Evolutionary conservation across 2,329 filamentous ascomycete species (phyloP).

Genomic region (Penicillium sp.): DNA sequence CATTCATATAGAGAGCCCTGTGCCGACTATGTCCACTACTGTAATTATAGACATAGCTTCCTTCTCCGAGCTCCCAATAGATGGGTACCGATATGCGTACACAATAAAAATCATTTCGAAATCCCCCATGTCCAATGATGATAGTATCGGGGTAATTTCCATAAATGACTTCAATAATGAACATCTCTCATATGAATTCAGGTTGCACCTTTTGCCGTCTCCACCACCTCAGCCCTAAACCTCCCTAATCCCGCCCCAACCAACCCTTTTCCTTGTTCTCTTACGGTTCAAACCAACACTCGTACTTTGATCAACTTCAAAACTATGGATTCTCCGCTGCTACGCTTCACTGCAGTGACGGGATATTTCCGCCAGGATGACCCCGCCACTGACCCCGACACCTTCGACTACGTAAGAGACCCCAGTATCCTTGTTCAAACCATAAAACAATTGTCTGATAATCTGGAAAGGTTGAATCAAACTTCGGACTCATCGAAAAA

Average conservation of each 20-base stretch:
- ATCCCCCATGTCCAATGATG: not conserved
- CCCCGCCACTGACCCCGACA: conserved; percentile 46
- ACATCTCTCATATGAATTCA: not conserved
- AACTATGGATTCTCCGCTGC: conserved; percentile 14
- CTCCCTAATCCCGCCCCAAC: not conserved
- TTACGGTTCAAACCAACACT: not conserved
- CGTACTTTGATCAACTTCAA: not conserved
- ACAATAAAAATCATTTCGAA: not conserved
- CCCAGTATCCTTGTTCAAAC: not conserved
- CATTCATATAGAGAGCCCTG: not conserved
- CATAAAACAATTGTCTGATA: conserved; percentile 1
- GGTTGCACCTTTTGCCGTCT: not conserved
- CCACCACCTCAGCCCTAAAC: conserved; percentile 10
- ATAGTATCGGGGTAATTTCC: not conserved
- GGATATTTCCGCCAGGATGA: conserved; percentile 55
- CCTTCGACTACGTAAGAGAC: conserved; percentile 51
- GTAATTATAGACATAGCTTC: not conserved
- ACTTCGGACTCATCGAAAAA: conserved; percentile 53
- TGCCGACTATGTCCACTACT: not conserved
- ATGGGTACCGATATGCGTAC: not conserved
- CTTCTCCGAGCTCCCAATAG: not conserved
- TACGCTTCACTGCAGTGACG: conserved; percentile 43
- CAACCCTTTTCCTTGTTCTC: not conserved
- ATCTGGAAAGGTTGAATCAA: conserved; percentile 35
- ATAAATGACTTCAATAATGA: not conserved